Conservation (phyloP, 1,284 basidiomycete species). For the Cryptococcus amylolentus region DNA sequence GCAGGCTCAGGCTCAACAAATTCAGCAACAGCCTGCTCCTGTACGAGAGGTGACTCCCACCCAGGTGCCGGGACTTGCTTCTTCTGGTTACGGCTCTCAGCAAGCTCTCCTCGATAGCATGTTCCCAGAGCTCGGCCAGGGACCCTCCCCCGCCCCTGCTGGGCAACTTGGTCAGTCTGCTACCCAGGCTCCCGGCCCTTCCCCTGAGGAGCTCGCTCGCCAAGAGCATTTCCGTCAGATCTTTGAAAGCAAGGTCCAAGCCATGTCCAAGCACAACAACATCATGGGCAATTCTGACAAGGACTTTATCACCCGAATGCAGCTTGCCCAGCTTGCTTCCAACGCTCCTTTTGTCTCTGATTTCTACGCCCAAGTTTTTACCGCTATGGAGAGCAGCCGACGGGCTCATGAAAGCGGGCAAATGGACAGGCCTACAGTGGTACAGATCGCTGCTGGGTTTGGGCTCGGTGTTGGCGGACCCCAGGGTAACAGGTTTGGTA, state of each 20-base stretch:
- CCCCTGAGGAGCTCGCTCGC: slow-evolving; percentile 38
- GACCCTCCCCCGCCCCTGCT: slow-evolving; percentile 8
- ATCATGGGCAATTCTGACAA: slow-evolving; percentile 91
- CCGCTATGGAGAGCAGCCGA: slow-evolving; percentile 72
- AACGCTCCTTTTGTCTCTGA: slow-evolving; percentile 96
- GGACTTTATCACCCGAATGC: slow-evolving; percentile 98
- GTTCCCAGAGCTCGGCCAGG: slow-evolving; percentile 44
- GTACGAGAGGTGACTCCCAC: slow-evolving; percentile 31
- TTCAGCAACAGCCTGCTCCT: slow-evolving; percentile 24
- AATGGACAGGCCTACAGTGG: slow-evolving; percentile 62
- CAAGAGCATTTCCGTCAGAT: slow-evolving; percentile 35
- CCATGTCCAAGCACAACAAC: slow-evolving; percentile 89
- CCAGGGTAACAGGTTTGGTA: slow-evolving; percentile 61
- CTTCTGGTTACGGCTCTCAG: slow-evolving; percentile 36
- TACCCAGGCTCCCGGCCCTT: slow-evolving; percentile 14
- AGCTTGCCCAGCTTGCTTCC: slow-evolving; percentile 94
- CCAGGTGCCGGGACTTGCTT: slow-evolving; percentile 25
- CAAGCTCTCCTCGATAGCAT: slow-evolving; percentile 45
- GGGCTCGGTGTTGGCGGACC: slow-evolving; percentile 71
- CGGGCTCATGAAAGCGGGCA: slow-evolving; percentile 57
- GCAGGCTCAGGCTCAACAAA: slow-evolving; percentile 6
- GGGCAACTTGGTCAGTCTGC: background rate
- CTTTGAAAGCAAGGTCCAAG: slow-evolving; percentile 43
- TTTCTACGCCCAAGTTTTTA: slow-evolving; percentile 96
- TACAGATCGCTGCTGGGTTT: slow-evolving; percentile 70